Base-by-base conservation (phyloP, 495 filamentous ascomycete genomes). In the Penicillium macrosclerotiorum region DNA sequence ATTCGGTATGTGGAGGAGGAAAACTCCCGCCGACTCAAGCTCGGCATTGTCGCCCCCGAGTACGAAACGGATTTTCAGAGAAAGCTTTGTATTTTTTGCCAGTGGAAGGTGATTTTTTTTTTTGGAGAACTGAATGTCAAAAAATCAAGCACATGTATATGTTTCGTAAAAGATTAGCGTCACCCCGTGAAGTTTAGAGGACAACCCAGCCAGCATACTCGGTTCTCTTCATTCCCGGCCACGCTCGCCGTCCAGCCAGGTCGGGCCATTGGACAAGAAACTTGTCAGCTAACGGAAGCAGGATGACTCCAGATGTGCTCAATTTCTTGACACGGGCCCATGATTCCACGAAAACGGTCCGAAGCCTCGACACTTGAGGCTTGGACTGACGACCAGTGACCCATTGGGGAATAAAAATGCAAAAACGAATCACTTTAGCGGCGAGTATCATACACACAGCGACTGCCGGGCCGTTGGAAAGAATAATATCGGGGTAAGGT, bases 381-480 rank as follows among this genome's bases (percentile, higher is more conserved):
- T 23, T 40, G 4, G 26, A 48, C 23, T 36, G 22, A 37, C 30
- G 42, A 14, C 33, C 20, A 11, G 34, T 40, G 39, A 45, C 13
- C 47, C 24, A 45, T 26, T 39, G 25, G 19, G 29, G 22, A 44
- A 45, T 23, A 25, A 49, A 53, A 8, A 56, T 45, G 37, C 80
- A 71, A 46, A 89, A 76, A 47, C 87, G 86, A 37, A 95, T 64
- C 2, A 86, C 14, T 19, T 83, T 75, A 2, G 82, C 79, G 0
- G 85, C 86, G 0, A 88, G 51, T 5, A 91, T 72, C 37, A 96
- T 74, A 31, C 96, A 81, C 26, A 95, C 85, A 11, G 81, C 87
- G 2, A 88, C 94, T 1, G 85, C 93, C 1, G 93, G 93, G 0
- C 93, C 93, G 64, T 98, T 96, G 27, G 82, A 86, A 13, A 96